These are phyloP conservation scores for Pichia heedii DNA, from an alignment of 805 yeast species.

Conservation along the genomic window DNA sequence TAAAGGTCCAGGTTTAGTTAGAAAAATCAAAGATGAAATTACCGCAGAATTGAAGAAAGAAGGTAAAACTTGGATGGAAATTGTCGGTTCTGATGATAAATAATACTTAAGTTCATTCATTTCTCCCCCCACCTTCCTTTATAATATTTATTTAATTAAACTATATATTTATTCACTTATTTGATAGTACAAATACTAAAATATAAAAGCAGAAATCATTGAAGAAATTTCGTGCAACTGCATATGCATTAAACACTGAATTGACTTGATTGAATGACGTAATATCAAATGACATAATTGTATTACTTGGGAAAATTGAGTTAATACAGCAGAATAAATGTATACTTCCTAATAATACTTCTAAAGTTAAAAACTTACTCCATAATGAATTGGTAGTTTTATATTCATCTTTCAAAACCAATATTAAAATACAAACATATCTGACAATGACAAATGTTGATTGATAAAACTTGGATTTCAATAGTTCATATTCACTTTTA, in stretches of 20 bases:
- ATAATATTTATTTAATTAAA: not conserved
- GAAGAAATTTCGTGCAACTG: constrained; percentile 3
- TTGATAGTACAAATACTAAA: too few relatives aligned
- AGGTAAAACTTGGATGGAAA: constrained; percentile 78
- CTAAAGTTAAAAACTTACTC: constrained; percentile 2
- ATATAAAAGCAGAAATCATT: constrained; percentile 3
- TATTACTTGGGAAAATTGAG: constrained; percentile 5
- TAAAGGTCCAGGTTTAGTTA: constrained; percentile 80
- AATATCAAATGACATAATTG: constrained; percentile 8
- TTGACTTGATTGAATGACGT: constrained; percentile 5
- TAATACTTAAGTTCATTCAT: too few relatives aligned
- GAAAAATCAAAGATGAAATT: constrained; percentile 51
- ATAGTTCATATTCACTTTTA: not conserved
- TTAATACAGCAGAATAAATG: constrained; percentile 1
- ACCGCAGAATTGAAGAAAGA: constrained; percentile 53
- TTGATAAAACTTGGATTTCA: constrained; percentile 1
- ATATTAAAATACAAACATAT: not conserved
- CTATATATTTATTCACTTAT: too few relatives aligned
- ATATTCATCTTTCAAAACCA: not conserved
- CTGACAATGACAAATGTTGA: constrained; percentile 4
- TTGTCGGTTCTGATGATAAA: constrained; percentile 55
- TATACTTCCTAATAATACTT: not conserved
- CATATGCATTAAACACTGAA: constrained; percentile 2
- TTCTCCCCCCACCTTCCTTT: too few relatives aligned
- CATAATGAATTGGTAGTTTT: not conserved